phyloP scores from a whole-genome alignment of 345 rosid genomes.

The Sisymbrium altissimum region DNA sequence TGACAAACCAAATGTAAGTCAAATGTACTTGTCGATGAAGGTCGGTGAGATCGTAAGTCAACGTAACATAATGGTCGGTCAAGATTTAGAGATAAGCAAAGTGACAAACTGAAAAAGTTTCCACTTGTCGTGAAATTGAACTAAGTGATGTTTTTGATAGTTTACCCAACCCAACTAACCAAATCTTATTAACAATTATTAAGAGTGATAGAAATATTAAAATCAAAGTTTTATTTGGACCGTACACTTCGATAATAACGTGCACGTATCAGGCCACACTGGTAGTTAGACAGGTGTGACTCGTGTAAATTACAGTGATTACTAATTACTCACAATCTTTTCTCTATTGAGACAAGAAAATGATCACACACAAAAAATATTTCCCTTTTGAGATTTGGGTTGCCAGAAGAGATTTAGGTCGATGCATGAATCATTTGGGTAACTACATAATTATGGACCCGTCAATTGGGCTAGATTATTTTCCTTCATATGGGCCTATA shows the following conservation, averaged over 20 bases:
- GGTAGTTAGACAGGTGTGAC: background rate
- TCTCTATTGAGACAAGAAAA: background rate
- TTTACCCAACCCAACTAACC: slow-evolving; percentile 19
- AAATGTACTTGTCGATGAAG: background rate
- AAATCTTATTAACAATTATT: background rate
- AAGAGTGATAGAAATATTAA: background rate
- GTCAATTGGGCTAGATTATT: background rate
- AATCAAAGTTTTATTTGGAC: background rate
- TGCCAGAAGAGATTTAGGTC: background rate
- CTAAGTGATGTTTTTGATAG: background rate
- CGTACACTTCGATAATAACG: slow-evolving; percentile 12
- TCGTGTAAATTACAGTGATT: background rate
- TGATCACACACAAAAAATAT: background rate
- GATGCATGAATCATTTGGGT: background rate
- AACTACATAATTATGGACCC: background rate
- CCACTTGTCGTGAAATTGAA: slow-evolving; percentile 9
- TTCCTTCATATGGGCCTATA: background rate
- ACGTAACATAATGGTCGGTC: slow-evolving; percentile 18
- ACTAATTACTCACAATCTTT: background rate
- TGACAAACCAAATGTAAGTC: background rate
- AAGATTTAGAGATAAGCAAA: slow-evolving; percentile 11
- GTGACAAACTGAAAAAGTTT: background rate
- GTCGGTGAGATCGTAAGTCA: slow-evolving; percentile 4
- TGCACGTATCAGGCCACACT: slow-evolving; percentile 12
- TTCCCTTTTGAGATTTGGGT: slow-evolving; percentile 12